Evolutionary conservation across 2,329 filamentous ascomycete species (phyloP).

Genomic region (Cladophialophora carrionii): DNA sequence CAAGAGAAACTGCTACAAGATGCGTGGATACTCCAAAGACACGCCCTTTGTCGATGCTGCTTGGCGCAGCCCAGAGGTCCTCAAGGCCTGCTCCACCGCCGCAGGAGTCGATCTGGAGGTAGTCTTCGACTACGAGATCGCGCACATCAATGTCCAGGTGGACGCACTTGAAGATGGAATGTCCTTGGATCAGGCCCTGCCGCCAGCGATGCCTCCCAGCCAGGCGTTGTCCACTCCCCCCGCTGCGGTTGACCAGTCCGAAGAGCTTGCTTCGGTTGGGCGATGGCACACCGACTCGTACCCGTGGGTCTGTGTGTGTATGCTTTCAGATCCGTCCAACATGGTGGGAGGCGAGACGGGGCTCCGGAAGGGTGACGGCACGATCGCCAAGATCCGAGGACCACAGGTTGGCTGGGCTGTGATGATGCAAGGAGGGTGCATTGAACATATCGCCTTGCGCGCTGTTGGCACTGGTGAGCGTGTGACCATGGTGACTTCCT

Average conservation of each 20-base stretch:
- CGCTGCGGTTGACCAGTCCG: conserved; percentile 13
- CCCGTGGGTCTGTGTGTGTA: conserved; percentile 42
- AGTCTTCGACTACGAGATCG: conserved; percentile 39
- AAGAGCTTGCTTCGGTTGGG: conserved; percentile 28
- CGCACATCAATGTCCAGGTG: conserved; percentile 40
- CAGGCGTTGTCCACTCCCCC: background rate
- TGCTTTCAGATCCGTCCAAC: conserved; percentile 40
- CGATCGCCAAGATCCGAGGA: conserved; percentile 30
- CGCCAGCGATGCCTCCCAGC: conserved; percentile 23
- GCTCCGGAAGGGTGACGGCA: conserved; percentile 38
- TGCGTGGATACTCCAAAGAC: conserved; percentile 42
- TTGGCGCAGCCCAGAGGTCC: conserved; percentile 36
- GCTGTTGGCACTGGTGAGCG: conserved; percentile 39
- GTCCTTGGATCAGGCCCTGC: conserved; percentile 13
- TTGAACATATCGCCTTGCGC: conserved; percentile 40
- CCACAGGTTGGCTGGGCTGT: conserved; percentile 39
- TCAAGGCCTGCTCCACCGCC: conserved; percentile 34
- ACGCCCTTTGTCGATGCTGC: conserved; percentile 43
- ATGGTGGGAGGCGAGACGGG: conserved; percentile 43
- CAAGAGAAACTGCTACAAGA: conserved; percentile 39
- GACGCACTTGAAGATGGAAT: conserved; percentile 37
- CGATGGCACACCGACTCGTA: conserved; percentile 37
- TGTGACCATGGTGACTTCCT: conserved; percentile 41
- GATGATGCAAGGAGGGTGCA: conserved; percentile 41
- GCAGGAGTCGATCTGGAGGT: conserved; percentile 39